Conservation (phyloP, 2,329 filamentous ascomycete genomes). For the Blastomyces silverae region DNA sequence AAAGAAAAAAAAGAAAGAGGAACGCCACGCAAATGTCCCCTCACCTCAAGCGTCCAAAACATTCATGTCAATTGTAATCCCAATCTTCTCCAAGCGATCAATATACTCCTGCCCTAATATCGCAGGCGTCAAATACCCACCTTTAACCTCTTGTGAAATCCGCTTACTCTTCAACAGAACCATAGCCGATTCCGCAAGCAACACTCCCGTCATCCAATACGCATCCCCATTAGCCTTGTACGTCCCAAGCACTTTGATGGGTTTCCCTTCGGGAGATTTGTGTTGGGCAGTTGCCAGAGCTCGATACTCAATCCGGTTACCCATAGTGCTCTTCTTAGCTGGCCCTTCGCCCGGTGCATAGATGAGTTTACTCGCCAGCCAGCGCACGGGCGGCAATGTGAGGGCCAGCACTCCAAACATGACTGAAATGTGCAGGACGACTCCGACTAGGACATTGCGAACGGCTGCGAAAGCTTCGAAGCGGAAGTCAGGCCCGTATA, state of each 20-base stretch:
- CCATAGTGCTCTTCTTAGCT: slow-evolving; percentile 36
- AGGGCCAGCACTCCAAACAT: slow-evolving; percentile 44
- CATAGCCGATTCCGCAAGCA: slow-evolving; percentile 43
- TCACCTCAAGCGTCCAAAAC: slow-evolving; percentile 29
- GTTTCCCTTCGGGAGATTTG: slow-evolving; percentile 20
- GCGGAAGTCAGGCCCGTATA: slow-evolving; percentile 53
- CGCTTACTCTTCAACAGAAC: slow-evolving; percentile 38
- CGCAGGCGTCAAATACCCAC: slow-evolving; percentile 46
- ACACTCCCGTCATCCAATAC: slow-evolving; percentile 41
- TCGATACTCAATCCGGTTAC: slow-evolving; percentile 39
- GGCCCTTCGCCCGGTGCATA: slow-evolving; percentile 49
- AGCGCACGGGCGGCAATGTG: slow-evolving; percentile 48
- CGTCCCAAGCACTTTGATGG: slow-evolving; percentile 39
- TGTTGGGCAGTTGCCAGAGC: slow-evolving; percentile 43
- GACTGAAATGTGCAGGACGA: slow-evolving; percentile 46
- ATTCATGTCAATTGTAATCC: slow-evolving; percentile 38
- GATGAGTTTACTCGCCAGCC: slow-evolving; percentile 43
- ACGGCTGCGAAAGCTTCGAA: slow-evolving; percentile 53
- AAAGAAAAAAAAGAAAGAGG: not conserved
- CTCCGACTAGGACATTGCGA: slow-evolving; percentile 44
- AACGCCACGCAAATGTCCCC: not conserved
- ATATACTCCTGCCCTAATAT: slow-evolving; percentile 44
- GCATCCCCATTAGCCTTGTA: slow-evolving; percentile 39
- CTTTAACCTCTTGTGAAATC: slow-evolving; percentile 37
- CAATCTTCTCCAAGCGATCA: slow-evolving; percentile 40